phyloP scores from a whole-genome alignment of 164 flowering plant genomes.

The Saururus chinensis region DNA sequence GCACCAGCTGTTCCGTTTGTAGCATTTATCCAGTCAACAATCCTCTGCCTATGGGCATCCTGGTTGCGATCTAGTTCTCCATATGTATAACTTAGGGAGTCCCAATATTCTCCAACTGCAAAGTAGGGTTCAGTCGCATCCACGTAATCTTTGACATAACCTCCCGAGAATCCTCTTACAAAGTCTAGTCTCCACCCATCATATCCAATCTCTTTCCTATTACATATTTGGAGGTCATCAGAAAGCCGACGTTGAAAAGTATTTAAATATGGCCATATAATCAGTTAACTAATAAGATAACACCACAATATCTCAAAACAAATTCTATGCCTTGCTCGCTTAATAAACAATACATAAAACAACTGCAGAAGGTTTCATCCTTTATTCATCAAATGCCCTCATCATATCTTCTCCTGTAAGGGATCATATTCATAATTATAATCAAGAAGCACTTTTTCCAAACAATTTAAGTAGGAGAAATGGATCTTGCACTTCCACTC shows the following conservation, averaged over 20 bases:
- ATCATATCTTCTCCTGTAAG: too few relatives aligned
- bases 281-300: too few relatives aligned
- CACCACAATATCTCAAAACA: too few relatives aligned
- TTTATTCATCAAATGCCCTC: too few relatives aligned
- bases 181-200: constrained; percentile 99
- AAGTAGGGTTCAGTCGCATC: constrained; percentile 89
- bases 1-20: constrained; percentile 89
- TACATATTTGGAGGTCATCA: not conserved
- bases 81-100: constrained; percentile 86
- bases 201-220: constrained; percentile 81
- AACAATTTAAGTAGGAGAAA: too few relatives aligned
- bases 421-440: too few relatives aligned
- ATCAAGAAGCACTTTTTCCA: too few relatives aligned
- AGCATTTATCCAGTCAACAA: constrained; percentile 95
- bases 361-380: too few relatives aligned
- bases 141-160: constrained; percentile 93
- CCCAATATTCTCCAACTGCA: constrained; percentile 98
- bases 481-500: too few relatives aligned
- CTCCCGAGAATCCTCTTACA: constrained; percentile 99
- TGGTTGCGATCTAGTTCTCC: constrained; percentile 90
- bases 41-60: constrained; percentile 95
- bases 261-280: too few relatives aligned
- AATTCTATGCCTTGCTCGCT: too few relatives aligned
- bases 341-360: too few relatives aligned
- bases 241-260: not conserved